Base-by-base conservation (phyloP, 2,329 filamentous ascomycete species). In the Metarhizium humberi region DNA sequence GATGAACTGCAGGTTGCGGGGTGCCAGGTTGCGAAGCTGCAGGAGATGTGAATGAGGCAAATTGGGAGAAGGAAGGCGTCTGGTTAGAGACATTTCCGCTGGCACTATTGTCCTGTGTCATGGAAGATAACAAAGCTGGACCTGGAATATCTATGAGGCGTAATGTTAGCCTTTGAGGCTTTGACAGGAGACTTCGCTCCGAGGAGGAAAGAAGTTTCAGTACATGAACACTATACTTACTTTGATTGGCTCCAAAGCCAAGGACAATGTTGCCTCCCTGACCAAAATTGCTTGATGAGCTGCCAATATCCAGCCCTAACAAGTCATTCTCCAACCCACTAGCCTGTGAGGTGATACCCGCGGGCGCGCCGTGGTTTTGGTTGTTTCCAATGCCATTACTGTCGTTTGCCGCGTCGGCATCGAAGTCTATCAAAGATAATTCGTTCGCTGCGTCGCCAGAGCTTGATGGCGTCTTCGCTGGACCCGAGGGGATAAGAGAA, bases 401-500 rank as follows among this genome's bases (percentile, higher is more conserved):
- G 43, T 85, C 84, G 16, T 83, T 61, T 7, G 48, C n/a, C 8
- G 84, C 66, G 50, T 84, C 81, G 4, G 71, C 86, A 57, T 87
- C 89, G 64, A 99, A 92, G 67, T 99, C 94, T 65, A 99, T 99
- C 60, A 99, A 74, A 5, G 94, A 97, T 25, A 96, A 74, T 69
- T 96, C 92, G 64, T 90, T 79, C 4, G 74, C 72, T 7, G 78
- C 72, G 11, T 60, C 64, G 8, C 61, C 57, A 14, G 63, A 20
- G 36, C 7, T 86, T 82, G 73, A 85, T 81, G 62, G 79, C 76
- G 50, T 86, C 78, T 59, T 82, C 25, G 43, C 32, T 11, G 40
- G 46, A 14, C 20, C 7, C 79, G 57, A 67, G 2, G 67, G 63
- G 25, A 67, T 59, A 6, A 77, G 78, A 14, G 87, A 92, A 32